Conservation (phyloP, 116 monocot species). For the Zostera marina region DNA sequence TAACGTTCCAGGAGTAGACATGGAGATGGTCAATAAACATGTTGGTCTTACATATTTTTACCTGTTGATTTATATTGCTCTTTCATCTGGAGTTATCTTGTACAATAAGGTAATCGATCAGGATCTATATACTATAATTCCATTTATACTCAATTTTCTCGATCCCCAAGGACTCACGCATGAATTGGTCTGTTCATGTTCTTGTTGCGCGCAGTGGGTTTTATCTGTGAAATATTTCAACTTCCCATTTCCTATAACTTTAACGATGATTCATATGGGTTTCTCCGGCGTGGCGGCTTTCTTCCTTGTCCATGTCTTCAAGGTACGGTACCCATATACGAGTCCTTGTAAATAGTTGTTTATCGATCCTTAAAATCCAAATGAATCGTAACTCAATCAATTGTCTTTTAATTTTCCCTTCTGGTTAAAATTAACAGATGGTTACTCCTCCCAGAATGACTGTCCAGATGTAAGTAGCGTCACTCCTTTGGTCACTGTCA, state of each 20-base stretch:
- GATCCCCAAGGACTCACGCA: too few relatives aligned
- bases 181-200: too few relatives aligned
- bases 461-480: conserved; percentile 63
- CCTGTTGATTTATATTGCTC: conserved; percentile 38
- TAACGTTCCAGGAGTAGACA: too few relatives aligned
- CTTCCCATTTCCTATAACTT: conserved; percentile 88
- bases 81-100: conserved; percentile 57
- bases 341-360: too few relatives aligned
- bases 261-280: conserved; percentile 99
- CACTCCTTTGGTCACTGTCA: too few relatives aligned
- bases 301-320: conserved; percentile 78
- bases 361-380: too few relatives aligned
- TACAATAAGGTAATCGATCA: conserved; percentile 72
- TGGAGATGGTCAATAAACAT: conserved; percentile 11
- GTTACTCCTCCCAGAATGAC: conserved; percentile 92
- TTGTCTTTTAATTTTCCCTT: too few relatives aligned
- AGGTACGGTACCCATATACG: too few relatives aligned
- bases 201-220: conserved; percentile 68
- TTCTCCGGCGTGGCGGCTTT: conserved; percentile 83
- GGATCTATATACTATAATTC: too few relatives aligned
- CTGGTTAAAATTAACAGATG: too few relatives aligned
- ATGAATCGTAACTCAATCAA: too few relatives aligned
- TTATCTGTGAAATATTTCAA: conserved; percentile 93
- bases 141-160: not conserved
- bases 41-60: conserved; percentile 44